A percentile compares a stretch with the other conserved stretches of the same genome.
Conservation (phyloP, 1,284 basidiomycete genomes). For the Trametes pubescens region DNA sequence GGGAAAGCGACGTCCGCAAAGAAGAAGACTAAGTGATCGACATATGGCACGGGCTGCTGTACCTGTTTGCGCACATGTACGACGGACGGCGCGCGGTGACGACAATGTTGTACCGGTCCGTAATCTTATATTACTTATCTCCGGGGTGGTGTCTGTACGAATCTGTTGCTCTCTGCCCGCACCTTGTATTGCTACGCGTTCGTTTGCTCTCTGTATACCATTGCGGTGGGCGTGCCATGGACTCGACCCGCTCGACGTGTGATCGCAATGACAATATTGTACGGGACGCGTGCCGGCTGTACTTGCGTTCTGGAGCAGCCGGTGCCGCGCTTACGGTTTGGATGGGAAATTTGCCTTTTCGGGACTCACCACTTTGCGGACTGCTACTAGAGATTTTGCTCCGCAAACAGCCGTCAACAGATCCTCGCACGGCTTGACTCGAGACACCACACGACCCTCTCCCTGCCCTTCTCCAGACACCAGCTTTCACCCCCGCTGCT, state of each 20-base stretch:
- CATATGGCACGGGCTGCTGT: neutral
- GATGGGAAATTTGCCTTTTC: conserved; percentile 28
- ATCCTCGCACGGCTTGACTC: conserved; percentile 32
- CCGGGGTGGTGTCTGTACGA: conserved; percentile 17
- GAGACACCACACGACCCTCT: conserved; percentile 37
- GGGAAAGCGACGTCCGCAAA: conserved; percentile 1
- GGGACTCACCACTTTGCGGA: conserved; percentile 38
- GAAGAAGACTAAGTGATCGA: conserved; percentile 19
- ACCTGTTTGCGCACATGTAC: conserved; percentile 12
- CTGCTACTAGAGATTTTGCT: conserved; percentile 34
- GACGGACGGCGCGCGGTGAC: conserved; percentile 3
- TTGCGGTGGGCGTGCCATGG: neutral
- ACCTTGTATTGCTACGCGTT: neutral
- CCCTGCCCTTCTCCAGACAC: conserved; percentile 12
- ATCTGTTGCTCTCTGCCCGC: conserved; percentile 14
- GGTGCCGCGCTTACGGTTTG: conserved; percentile 3
- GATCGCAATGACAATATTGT: neutral
- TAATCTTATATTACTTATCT: conserved; percentile 33
- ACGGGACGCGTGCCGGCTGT: conserved; percentile 2
- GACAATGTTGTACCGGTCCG: conserved; percentile 11
- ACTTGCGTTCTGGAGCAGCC: neutral
- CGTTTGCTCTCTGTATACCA: neutral
- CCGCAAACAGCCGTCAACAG: conserved; percentile 42
- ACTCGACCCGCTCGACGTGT: neutral
- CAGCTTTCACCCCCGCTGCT: conserved; percentile 10